Conservation (phyloP, 148 eudicot genomes). For the Camellia granthamiana region DNA sequence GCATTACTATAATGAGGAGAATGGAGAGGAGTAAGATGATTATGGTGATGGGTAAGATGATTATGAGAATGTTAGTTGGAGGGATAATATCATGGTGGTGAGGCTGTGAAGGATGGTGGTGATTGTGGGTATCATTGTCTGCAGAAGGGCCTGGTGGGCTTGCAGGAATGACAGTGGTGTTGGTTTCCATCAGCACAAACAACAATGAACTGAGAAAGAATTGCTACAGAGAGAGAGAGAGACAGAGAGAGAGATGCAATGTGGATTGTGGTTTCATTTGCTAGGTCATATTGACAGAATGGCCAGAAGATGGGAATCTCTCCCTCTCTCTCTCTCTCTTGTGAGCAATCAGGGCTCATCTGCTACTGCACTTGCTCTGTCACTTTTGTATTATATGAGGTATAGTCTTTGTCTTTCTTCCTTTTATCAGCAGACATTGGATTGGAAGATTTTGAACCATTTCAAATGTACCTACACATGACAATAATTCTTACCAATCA, state of each 20-base stretch:
- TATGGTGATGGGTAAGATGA: constrained; percentile 54
- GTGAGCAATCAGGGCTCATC: background rate
- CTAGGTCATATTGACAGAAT: constrained; percentile 7
- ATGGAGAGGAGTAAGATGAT: constrained; percentile 52
- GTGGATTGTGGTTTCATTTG: background rate
- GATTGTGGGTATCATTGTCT: background rate
- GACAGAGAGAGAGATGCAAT: background rate
- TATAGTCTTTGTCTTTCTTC: background rate
- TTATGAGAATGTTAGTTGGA: constrained; percentile 43
- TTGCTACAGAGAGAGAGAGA: background rate
- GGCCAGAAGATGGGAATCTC: background rate
- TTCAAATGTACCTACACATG: background rate
- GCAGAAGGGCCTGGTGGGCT: background rate
- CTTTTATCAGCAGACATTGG: background rate
- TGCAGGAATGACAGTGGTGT: constrained; percentile 9
- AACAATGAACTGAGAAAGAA: constrained; percentile 2
- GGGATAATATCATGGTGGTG: constrained; percentile 26
- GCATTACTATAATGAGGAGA: constrained; percentile 42
- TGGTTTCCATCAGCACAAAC: constrained; percentile 22
- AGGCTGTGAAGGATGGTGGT: constrained; percentile 5
- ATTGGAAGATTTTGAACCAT: constrained; percentile 6
- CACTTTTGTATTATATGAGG: background rate
- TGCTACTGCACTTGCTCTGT: background rate
- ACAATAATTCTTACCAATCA: background rate
- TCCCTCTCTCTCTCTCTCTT: background rate